A percentile compares a stretch with the other conserved stretches of the same genome.
These are phyloP conservation scores for Kwoniella bestiolae DNA, from an alignment of 768 basidiomycete genomes.

Conservation along the genomic window DNA sequence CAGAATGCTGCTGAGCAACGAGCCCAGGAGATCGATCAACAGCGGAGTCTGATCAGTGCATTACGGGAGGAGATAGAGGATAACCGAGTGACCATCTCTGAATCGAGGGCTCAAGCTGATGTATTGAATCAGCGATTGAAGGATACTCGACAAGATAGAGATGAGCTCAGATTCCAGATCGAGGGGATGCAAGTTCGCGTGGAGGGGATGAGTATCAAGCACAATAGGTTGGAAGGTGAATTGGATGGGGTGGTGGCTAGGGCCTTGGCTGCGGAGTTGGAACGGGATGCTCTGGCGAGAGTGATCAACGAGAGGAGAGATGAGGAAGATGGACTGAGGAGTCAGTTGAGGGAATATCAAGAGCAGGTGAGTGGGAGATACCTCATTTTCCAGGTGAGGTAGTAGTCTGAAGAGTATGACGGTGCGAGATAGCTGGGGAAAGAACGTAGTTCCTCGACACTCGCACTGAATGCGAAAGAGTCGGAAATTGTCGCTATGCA, in stretches of 20 bases:
- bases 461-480: neutral
- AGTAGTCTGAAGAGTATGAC: too few relatives aligned
- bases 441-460: neutral
- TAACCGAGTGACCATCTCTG: neutral
- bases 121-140: constrained; percentile 8
- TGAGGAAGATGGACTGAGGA: neutral
- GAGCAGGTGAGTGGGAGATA: constrained; percentile 15
- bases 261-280: constrained; percentile 17
- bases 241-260: constrained; percentile 1
- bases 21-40: neutral
- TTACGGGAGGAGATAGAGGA: constrained; percentile 4
- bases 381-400: too few relatives aligned
- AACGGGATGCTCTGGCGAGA: constrained; percentile 24
- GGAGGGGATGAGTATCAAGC: neutral
- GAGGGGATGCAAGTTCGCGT: neutral
- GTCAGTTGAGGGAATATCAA: constrained; percentile 3
- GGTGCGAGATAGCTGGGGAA: constrained; percentile 18
- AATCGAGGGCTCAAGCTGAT: neutral
- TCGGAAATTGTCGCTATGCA: constrained; percentile 7
- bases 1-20: constrained; percentile 4
- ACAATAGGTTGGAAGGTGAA: constrained; percentile 2
- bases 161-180: neutral
- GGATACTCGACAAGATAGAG: constrained; percentile 4
- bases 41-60: neutral
- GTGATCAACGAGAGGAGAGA: constrained; percentile 10